Evolutionary conservation across 2,329 filamentous ascomycete species (phyloP), one percentile per base, ranked within the genome.

Genomic region (Aureobasidium sp.): DNA sequence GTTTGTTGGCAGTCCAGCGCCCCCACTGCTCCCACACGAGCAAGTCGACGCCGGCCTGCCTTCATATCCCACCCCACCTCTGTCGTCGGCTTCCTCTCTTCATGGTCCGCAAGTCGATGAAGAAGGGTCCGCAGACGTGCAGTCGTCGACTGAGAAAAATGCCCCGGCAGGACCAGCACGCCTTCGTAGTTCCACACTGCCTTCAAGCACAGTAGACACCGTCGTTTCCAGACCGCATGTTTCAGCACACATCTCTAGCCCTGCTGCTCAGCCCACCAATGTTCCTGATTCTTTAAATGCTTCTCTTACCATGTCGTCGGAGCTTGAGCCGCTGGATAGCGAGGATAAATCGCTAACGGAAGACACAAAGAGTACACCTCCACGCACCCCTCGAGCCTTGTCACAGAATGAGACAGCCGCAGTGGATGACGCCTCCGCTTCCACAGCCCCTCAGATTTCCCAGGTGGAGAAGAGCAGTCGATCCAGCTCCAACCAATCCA

Each of bases 381-480:
- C 91, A 64, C 92, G 93, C 68, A 95, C 93, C 62, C 93, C 91
- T 66, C 87, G 93, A 77, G 89, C 92, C 64, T 85, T 93, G 71
- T 96, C 91, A 62, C 71, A 78, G 75, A 67, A 55, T 42, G 60
- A 62, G 32, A 8, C 66, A 55, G 66, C 66, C 63, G 68, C 66
- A 53, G 50, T 51, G n/a, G 60, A 63, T 42, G 63, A 60, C 37
- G 68, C 70, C 36, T 65, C 69, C 60, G 66, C 65, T 39, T 56
- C 65, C 64, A 66, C 66, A 51, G 77, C 82, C 57, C 80, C 82
- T 63, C 81, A 81, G 46, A 80, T 64, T 9, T 32, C 50, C 17
- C 82, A 64, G 62, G 63, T 62, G 57, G 63, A 66, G 26, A 71
- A 72, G 66, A 67, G 69, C 63, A 71, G 70, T 61, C 68, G 70